A percentile compares a stretch with the other conserved stretches of the same genome.
Evolutionary conservation across 2,329 filamentous ascomycete species (phyloP).

Genomic region (Arthroderma sp.): DNA sequence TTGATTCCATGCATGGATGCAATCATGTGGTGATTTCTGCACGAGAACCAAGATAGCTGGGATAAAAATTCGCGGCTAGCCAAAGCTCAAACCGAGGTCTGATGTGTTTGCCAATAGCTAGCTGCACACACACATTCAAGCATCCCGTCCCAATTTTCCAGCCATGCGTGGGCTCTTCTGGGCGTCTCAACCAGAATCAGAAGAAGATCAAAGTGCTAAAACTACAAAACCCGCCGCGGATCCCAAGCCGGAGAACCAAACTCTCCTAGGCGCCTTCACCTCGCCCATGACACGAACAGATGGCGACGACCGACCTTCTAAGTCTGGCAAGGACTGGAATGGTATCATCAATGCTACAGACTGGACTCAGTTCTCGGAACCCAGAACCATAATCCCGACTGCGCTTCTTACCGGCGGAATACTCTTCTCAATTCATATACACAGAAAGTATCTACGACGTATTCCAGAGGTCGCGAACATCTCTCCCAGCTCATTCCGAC

Average conservation of each 20-base stretch:
- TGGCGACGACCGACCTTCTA: slow-evolving; percentile 14
- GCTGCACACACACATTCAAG: no score
- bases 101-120: no score
- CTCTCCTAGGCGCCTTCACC: not conserved
- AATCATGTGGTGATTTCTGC: no score
- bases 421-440: slow-evolving; percentile 22
- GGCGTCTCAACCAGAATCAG: slow-evolving; percentile 23
- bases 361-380: slow-evolving; percentile 26
- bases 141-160: slow-evolving; percentile 8
- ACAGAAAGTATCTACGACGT: slow-evolving; percentile 55
- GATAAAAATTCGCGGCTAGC: no score
- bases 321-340: slow-evolving; percentile 22
- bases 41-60: no score
- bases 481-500: slow-evolving; percentile 59
- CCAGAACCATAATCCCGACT: slow-evolving; percentile 24
- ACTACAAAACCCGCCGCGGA: slow-evolving; percentile 5
- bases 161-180: slow-evolving; percentile 39
- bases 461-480: slow-evolving; percentile 69
- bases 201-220: not conserved
- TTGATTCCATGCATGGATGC: no score
- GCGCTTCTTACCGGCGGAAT: slow-evolving; percentile 27
- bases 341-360: slow-evolving; percentile 31
- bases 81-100: no score
- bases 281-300: slow-evolving; percentile 12
- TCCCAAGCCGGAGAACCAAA: slow-evolving; percentile 12